Percentiles rank a stretch among this genome's conserved stretches.
Evolutionary conservation across 2,329 filamentous ascomycete genomes (phyloP).

Genomic region (Aureobasidium sp.): DNA sequence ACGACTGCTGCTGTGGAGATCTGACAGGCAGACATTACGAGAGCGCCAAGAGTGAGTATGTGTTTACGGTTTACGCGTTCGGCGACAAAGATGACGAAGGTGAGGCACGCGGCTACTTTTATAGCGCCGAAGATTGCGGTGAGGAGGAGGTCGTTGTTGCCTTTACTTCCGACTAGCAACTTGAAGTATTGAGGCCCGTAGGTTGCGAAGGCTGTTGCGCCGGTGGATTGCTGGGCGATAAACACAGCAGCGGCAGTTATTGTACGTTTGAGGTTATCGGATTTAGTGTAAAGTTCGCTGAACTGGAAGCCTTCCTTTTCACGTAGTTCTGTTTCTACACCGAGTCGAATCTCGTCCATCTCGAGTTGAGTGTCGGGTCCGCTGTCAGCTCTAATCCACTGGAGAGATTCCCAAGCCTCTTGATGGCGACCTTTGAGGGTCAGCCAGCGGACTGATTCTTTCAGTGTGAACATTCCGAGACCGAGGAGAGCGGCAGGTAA

Average conservation of each 20-base stretch:
- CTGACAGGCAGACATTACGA: conserved; percentile 41
- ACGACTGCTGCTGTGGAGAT: conserved; percentile 36
- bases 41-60: conserved; percentile 34
- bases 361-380: conserved; percentile 44
- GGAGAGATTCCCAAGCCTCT: conserved; percentile 53
- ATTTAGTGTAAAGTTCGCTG: conserved; percentile 48
- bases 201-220: conserved; percentile 50
- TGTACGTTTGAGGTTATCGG: conserved; percentile 51
- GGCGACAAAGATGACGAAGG: conserved; percentile 60
- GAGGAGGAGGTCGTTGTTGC: conserved; percentile 51
- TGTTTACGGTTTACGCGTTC: conserved; percentile 54
- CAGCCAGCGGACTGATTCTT: conserved; percentile 59
- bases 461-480: conserved; percentile 53
- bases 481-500: conserved; percentile 53
- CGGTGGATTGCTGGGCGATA: conserved; percentile 59
- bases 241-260: conserved; percentile 54
- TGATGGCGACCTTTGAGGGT: conserved; percentile 49
- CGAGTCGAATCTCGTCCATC: conserved; percentile 56
- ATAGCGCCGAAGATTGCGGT: conserved; percentile 61
- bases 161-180: conserved; percentile 51
- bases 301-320: conserved; percentile 50
- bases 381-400: conserved; percentile 57
- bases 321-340: conserved; percentile 50
- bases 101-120: conserved; percentile 56
- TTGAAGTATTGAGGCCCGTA: conserved; percentile 63